Percentiles rank a stretch among this genome's conserved stretches.
Evolutionary conservation across 164 flowering plant genomes (phyloP).

Genomic region (Nymphaea thermarum): DNA sequence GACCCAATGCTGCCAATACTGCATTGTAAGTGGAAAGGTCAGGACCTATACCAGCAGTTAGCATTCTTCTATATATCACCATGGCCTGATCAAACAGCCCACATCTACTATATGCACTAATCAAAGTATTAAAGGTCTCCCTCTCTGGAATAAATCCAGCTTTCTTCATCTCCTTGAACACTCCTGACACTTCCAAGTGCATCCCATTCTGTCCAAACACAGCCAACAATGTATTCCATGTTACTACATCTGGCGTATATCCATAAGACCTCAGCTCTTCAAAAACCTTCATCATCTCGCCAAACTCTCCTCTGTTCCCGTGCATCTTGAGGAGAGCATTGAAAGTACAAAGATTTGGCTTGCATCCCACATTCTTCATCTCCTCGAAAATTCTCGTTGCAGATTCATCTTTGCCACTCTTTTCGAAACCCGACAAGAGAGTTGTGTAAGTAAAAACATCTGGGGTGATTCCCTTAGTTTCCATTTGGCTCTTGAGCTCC

Average conservation of each 20-base stretch:
- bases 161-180: conserved; percentile 88
- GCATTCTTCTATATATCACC: conserved; percentile 58
- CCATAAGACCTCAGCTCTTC: conserved; percentile 54
- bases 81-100: conserved; percentile 71
- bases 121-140: conserved; percentile 81
- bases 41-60: conserved; percentile 56
- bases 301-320: conserved; percentile 68
- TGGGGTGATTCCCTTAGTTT: conserved; percentile 55
- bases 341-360: conserved; percentile 83
- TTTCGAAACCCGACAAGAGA: conserved; percentile 80
- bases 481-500: conserved; percentile 57
- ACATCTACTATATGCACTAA: conserved; percentile 84
- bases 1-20: conserved; percentile 78
- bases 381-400: conserved; percentile 71
- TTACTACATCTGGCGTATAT: conserved; percentile 70
- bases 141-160: conserved; percentile 90
- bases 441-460: conserved; percentile 92
- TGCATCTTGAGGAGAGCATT: conserved; percentile 91
- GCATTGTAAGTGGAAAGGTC: conserved; percentile 92
- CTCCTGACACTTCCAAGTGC: conserved; percentile 78
- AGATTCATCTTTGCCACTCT: conserved; percentile 75
- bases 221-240: conserved; percentile 85
- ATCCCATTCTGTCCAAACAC: conserved; percentile 92
- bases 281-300: conserved; percentile 81
- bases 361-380: conserved; percentile 63